Conservation (phyloP, 78 protist genomes). For the Dictyostelium intermedium region DNA sequence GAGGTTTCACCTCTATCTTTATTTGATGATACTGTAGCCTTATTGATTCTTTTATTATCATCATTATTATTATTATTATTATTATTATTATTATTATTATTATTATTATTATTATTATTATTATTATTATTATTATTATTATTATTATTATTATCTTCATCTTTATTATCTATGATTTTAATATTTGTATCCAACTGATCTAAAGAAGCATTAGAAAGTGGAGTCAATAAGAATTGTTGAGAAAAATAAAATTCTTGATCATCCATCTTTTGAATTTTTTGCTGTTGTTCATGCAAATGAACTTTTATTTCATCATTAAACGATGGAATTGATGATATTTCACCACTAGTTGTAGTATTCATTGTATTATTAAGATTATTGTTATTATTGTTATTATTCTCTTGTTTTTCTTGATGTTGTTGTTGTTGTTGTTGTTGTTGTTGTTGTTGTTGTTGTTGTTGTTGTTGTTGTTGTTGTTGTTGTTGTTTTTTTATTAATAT, state of each 20-base stretch:
- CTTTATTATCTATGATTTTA: background rate
- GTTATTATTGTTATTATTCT: background rate
- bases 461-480: background rate
- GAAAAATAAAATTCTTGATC: background rate
- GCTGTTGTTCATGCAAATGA: background rate
- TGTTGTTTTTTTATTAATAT: conserved; percentile 1
- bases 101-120: background rate
- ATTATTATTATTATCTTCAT: background rate
- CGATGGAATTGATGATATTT: background rate
- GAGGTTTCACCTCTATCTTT: background rate
- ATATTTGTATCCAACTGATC: conserved; percentile 1
- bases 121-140: background rate
- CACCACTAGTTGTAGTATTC: background rate
- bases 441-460: background rate
- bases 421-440: background rate
- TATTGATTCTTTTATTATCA: background rate
- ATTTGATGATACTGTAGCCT: background rate
- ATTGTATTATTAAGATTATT: background rate
- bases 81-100: background rate
- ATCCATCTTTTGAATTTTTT: background rate
- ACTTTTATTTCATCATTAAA: background rate
- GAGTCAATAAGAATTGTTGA: background rate
- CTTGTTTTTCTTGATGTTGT: background rate
- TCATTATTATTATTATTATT: background rate
- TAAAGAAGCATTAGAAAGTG: conserved; percentile 39